phyloP scores from a whole-genome alignment of 345 rosid genomes.

The Kernera saxatilis region DNA sequence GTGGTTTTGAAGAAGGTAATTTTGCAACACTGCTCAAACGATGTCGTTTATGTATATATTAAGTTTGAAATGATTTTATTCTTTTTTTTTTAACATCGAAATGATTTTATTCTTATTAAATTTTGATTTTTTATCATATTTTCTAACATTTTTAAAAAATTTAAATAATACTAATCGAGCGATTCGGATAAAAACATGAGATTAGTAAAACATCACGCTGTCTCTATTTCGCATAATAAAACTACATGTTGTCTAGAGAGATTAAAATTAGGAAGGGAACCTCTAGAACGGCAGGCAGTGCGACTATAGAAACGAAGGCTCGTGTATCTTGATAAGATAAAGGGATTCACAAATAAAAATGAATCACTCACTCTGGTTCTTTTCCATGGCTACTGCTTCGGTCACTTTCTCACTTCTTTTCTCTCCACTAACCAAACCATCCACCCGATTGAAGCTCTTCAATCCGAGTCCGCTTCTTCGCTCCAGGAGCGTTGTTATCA shows the following conservation, averaged over 20 bases:
- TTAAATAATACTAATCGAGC: no score
- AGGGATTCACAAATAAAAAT: neutral
- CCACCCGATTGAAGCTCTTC: constrained; percentile 15
- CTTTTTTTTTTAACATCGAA: no score
- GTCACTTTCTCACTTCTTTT: constrained; percentile 25
- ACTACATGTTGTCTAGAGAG: no score
- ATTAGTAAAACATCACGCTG: no score
- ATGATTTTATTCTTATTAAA: no score
- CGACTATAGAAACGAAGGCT: neutral
- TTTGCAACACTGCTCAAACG: no score
- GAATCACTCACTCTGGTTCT: neutral
- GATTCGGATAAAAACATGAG: no score
- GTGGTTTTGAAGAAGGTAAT: neutral
- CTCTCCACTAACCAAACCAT: constrained; percentile 25
- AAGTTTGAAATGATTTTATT: no score
- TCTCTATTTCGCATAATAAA: no score
- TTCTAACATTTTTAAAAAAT: no score
- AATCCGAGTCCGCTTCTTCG: neutral
- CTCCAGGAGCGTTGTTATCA: constrained; percentile 30
- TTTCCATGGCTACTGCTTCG: constrained; percentile 35
- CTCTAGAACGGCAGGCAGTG: neutral
- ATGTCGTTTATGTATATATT: neutral
- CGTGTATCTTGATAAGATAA: constrained; percentile 10
- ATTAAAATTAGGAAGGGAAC: no score
- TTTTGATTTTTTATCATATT: no score